Evolutionary conservation across 257 asterid species (phyloP).

Genomic region (Ophiorrhiza pumila): DNA sequence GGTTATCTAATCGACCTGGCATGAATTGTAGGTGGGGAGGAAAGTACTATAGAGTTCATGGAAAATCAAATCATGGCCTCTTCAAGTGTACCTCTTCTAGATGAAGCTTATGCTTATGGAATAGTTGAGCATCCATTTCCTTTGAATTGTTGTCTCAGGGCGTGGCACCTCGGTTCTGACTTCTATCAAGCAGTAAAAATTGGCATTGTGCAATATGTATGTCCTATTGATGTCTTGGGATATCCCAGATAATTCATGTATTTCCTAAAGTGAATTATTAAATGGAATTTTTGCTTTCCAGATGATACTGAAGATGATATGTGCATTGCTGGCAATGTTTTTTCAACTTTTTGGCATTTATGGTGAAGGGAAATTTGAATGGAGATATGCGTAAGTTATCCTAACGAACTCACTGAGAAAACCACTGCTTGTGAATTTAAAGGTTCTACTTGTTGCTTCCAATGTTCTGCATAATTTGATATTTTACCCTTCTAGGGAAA

Average conservation of each 20-base stretch:
- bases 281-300: conserved; percentile 30
- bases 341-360: conserved; percentile 71
- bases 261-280: conserved; percentile 1
- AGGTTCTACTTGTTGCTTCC: neutral
- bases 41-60: conserved; percentile 81
- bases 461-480: neutral
- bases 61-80: conserved; percentile 60
- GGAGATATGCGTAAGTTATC: conserved; percentile 86
- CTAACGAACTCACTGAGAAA: neutral
- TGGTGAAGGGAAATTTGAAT: conserved; percentile 95
- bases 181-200: conserved; percentile 93
- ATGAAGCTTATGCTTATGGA: conserved; percentile 94
- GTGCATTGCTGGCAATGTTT: conserved; percentile 84
- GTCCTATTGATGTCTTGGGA: conserved; percentile 15
- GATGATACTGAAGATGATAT: conserved; percentile 93
- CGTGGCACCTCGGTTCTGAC: conserved; percentile 84
- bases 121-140: conserved; percentile 95
- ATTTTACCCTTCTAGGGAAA: neutral
- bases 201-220: conserved; percentile 96
- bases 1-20: conserved; percentile 1
- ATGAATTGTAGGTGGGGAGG: conserved; percentile 79
- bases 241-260: neutral
- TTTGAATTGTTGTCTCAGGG: conserved; percentile 59
- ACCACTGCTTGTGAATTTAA: neutral
- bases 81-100: conserved; percentile 76